Evolutionary conservation across 805 yeast genomes (phyloP).

Genomic region (Danielia oregonensis): DNA sequence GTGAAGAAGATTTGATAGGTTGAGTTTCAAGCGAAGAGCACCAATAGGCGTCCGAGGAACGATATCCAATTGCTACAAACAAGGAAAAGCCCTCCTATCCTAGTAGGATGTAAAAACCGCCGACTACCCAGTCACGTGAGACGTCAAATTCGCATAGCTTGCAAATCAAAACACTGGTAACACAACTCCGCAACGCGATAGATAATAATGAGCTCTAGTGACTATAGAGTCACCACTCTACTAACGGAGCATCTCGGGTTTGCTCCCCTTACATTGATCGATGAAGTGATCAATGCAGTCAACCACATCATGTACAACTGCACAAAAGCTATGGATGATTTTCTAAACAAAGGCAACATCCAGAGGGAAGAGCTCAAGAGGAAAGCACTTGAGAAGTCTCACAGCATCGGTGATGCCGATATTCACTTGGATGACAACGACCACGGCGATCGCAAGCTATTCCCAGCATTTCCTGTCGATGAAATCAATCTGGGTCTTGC

Average conservation of each 20-base stretch:
- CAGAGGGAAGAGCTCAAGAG: conserved; percentile 15
- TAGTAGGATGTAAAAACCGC: too few relatives aligned
- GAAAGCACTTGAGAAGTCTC: conserved; percentile 13
- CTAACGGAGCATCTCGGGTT: conserved; percentile 84
- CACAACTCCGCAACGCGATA: too few relatives aligned
- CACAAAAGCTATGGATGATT: conserved; percentile 71
- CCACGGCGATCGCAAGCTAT: conserved; percentile 1
- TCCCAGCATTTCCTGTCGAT: conserved; percentile 20
- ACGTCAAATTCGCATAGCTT: too few relatives aligned
- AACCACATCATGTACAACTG: conserved; percentile 81
- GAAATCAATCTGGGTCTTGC: conserved; percentile 80
- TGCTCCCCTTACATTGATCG: conserved; percentile 78
- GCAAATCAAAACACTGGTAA: too few relatives aligned
- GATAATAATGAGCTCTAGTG: conserved; percentile 19
- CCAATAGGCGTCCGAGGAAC: too few relatives aligned
- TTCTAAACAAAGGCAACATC: conserved; percentile 33
- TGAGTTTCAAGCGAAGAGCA: too few relatives aligned
- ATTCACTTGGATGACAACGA: background rate
- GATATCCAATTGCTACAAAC: too few relatives aligned
- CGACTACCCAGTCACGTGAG: too few relatives aligned
- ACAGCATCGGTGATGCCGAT: conserved; percentile 3
- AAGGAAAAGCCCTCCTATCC: too few relatives aligned
- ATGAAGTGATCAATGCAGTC: conserved; percentile 84
- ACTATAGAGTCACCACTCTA: conserved; percentile 35
- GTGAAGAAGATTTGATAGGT: too few relatives aligned